A percentile compares a stretch with the other conserved stretches of the same genome.
Conservation (phyloP, 495 filamentous ascomycete species). For the Xylaria sp. region DNA sequence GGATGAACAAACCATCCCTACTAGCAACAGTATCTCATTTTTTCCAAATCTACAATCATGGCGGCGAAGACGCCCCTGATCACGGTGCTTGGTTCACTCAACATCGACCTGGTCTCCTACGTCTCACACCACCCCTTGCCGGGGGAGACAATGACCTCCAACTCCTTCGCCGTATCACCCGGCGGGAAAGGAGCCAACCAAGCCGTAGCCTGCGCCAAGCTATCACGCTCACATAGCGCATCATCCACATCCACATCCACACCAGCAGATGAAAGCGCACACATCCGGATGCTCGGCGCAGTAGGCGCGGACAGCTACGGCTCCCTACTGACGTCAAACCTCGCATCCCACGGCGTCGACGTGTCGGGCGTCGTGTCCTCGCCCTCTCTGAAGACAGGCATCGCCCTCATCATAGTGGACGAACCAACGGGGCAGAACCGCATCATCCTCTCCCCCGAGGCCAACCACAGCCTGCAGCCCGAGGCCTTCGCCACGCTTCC, state of each 20-base stretch:
- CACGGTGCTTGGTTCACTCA: conserved; percentile 88
- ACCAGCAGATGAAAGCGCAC: conserved; percentile 53
- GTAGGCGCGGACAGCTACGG: conserved; percentile 78
- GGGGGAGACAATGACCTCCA: conserved; percentile 89
- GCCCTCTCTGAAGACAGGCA: conserved; percentile 69
- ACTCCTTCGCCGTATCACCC: conserved; percentile 75
- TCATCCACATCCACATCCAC: conserved; percentile 33
- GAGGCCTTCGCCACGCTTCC: conserved; percentile 36
- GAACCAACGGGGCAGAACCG: conserved; percentile 81
- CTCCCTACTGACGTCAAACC: conserved; percentile 53
- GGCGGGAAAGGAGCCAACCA: conserved; percentile 98
- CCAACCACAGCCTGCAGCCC: conserved; percentile 65
- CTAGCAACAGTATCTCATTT: background rate
- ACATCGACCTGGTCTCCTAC: conserved; percentile 87
- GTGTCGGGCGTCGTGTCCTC: conserved; percentile 57
- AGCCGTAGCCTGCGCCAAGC: conserved; percentile 74
- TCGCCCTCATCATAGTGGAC: conserved; percentile 85
- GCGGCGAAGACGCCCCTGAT: conserved; percentile 61
- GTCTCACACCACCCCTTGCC: conserved; percentile 81
- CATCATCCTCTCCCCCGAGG: conserved; percentile 81
- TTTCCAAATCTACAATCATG: conserved; percentile 30
- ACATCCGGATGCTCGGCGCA: conserved; percentile 81
- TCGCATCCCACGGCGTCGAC: conserved; percentile 69
- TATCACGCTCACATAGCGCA: conserved; percentile 44
- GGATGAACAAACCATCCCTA: background rate